phyloP scores from a whole-genome alignment of 352 stramenopile genomes.

The Phytophthora megakarya region DNA sequence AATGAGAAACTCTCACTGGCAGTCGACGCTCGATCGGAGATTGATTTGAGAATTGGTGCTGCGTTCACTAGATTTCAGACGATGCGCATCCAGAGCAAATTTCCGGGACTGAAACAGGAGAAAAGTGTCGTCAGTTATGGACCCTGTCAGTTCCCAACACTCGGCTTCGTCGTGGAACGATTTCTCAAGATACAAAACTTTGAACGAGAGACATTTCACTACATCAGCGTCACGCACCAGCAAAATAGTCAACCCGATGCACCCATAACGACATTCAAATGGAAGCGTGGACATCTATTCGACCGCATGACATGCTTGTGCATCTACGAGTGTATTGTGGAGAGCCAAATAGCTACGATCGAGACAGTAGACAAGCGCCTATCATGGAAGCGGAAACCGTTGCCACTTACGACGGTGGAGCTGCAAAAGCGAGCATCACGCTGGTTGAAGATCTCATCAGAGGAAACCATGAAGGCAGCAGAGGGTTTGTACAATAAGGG shows the following conservation, averaged over 20 bases:
- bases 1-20: constrained; percentile 86
- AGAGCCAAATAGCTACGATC: constrained; percentile 66
- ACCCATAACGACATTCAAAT: constrained; percentile 93
- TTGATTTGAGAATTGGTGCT: constrained; percentile 94
- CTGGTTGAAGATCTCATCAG: constrained; percentile 96
- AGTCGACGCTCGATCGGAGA: constrained; percentile 93
- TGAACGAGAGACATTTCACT: constrained; percentile 96
- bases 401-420: constrained; percentile 98
- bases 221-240: constrained; percentile 90
- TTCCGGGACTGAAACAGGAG: constrained; percentile 72
- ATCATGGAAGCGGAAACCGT: constrained; percentile 94
- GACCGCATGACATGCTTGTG: constrained; percentile 93
- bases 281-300: constrained; percentile 95
- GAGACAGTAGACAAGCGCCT: constrained; percentile 72
- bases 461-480: constrained; percentile 96
- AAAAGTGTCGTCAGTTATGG: constrained; percentile 97
- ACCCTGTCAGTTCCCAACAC: constrained; percentile 99
- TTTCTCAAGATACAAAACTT: constrained; percentile 97
- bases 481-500: constrained; percentile 98
- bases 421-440: constrained; percentile 97
- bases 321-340: constrained; percentile 90
- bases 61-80: constrained; percentile 97
- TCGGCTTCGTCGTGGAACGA: constrained; percentile 96
- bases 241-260: constrained; percentile 50
- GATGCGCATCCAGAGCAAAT: constrained; percentile 88